Percentiles rank a stretch among this genome's conserved stretches.
Conservation (phyloP, 306 rosid genomes). For the Lagenaria siceraria region DNA sequence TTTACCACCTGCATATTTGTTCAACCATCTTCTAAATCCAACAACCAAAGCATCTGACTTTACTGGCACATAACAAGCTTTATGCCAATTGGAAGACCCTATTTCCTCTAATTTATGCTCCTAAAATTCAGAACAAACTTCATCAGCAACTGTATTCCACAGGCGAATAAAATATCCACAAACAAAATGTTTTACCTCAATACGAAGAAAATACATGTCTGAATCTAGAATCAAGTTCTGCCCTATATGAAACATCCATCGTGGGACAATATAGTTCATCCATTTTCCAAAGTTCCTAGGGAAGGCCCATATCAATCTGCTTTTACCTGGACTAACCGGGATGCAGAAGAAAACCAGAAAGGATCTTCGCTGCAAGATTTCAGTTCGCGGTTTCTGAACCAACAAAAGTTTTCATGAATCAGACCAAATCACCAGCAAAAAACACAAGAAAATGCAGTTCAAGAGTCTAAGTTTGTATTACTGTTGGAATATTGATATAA, state of each 20-base stretch:
- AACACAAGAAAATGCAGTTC: not conserved
- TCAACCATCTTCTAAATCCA: conserved; percentile 80
- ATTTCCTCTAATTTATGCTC: conserved; percentile 51
- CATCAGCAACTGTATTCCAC: not conserved
- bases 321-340: conserved; percentile 17
- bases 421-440: not conserved
- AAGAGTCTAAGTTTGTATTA: too few relatives aligned
- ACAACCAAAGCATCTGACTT: conserved; percentile 74
- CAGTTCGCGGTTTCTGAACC: not conserved
- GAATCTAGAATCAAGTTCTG: conserved; percentile 12
- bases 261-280: conserved; percentile 3
- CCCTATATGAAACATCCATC: conserved; percentile 10
- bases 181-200: not conserved
- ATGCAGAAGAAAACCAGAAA: conserved; percentile 9
- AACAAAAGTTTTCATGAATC: not conserved
- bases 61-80: conserved; percentile 78
- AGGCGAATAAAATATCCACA: not conserved
- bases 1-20: conserved; percentile 59
- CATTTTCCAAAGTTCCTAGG: conserved; percentile 9
- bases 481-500: not conserved
- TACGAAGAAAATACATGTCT: conserved; percentile 6
- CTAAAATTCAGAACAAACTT: conserved; percentile 14
- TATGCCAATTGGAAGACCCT: conserved; percentile 59
- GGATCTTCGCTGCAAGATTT: not conserved
- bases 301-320: conserved; percentile 17